Evolutionary conservation across 2,329 filamentous ascomycete genomes (phyloP).

Genomic region (Sporothrix phasma): DNA sequence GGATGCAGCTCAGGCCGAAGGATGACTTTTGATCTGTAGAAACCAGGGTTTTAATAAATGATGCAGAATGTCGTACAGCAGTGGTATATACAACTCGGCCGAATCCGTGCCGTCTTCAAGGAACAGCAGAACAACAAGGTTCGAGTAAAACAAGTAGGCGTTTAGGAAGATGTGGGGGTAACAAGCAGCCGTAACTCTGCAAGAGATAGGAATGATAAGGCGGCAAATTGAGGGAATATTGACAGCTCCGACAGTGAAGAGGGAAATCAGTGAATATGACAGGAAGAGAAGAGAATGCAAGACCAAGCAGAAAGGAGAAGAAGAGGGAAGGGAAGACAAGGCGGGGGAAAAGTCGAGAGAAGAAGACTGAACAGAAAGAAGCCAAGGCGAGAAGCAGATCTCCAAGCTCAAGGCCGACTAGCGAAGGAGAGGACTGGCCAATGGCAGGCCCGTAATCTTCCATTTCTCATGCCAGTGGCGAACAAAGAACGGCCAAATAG

Average conservation of each 20-base stretch:
- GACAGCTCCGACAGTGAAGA: not conserved
- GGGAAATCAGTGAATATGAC: not conserved
- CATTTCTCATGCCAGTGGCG: conserved; percentile 7
- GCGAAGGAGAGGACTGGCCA: conserved; percentile 5
- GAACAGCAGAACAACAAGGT: not conserved
- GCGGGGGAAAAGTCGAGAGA: not conserved
- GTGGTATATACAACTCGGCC: not conserved
- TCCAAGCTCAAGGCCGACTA: not conserved
- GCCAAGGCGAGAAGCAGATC: not conserved
- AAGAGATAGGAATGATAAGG: conserved; percentile 3
- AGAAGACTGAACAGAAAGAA: not conserved
- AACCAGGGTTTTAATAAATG: not conserved
- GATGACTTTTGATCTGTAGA: not conserved
- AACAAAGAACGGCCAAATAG: conserved; percentile 9
- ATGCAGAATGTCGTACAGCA: too few species aligned
- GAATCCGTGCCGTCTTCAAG: not conserved
- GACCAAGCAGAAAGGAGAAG: not conserved
- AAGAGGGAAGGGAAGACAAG: not conserved
- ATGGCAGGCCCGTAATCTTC: conserved; percentile 2
- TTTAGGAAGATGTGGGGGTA: conserved; percentile 12
- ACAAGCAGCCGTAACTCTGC: not conserved
- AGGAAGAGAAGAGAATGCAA: not conserved
- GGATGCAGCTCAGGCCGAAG: not conserved
- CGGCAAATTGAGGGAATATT: not conserved
- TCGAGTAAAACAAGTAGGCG: not conserved